Percentiles rank a stretch among this genome's conserved stretches.
Conservation (phyloP, 257 asterid genomes). For the Plantago ovata region DNA sequence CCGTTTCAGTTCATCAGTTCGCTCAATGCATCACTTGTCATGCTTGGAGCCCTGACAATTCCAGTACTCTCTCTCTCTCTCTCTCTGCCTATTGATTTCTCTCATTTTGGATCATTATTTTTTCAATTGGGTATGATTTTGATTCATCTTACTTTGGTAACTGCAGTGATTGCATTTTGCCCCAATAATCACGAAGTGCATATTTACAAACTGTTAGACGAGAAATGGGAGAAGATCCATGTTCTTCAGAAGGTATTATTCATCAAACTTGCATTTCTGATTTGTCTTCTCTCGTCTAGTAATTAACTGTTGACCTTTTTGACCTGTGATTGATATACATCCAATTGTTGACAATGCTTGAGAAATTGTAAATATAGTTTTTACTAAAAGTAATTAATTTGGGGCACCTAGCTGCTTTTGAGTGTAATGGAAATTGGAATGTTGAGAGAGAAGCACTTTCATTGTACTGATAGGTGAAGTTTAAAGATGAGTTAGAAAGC, state of each 20-base stretch:
- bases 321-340: background rate
- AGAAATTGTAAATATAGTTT: no score
- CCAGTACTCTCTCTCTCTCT: slow-evolving; percentile 43
- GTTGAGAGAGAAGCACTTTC: no score
- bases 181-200: slow-evolving; percentile 92
- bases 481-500: no score
- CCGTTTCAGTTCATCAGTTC: slow-evolving; percentile 76
- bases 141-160: background rate
- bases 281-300: slow-evolving; percentile 3
- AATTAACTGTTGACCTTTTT: background rate
- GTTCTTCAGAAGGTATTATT: slow-evolving; percentile 79
- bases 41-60: slow-evolving; percentile 93
- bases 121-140: slow-evolving; percentile 18
- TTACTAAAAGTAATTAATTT: no score
- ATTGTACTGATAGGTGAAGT: no score
- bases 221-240: slow-evolving; percentile 95
- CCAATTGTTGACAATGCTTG: background rate
- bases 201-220: slow-evolving; percentile 63
- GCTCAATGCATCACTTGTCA: slow-evolving; percentile 89
- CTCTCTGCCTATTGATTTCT: background rate
- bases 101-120: background rate
- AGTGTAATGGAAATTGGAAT: no score
- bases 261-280: background rate
- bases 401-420: no score
- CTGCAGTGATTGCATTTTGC: slow-evolving; percentile 84